phyloP scores from a whole-genome alignment of 148 eudicot genomes.

The Hydrangea macrophylla region DNA sequence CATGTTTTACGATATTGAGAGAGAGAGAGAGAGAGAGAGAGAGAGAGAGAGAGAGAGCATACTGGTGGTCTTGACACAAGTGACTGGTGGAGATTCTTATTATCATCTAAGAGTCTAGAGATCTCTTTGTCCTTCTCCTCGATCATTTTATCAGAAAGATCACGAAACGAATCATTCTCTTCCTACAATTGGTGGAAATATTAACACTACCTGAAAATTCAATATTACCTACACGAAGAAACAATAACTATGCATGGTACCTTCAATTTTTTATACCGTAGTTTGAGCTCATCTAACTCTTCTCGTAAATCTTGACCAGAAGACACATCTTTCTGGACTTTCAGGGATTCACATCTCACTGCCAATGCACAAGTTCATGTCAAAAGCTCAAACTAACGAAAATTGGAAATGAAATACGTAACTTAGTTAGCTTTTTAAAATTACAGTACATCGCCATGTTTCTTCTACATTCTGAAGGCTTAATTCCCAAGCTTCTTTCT shows the following conservation, averaged over 20 bases:
- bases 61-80: constrained; percentile 48
- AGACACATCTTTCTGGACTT: constrained; percentile 55
- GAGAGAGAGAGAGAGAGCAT: constrained; percentile 21
- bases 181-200: constrained; percentile 47
- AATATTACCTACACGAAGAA: constrained; percentile 7
- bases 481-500: constrained; percentile 73
- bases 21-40: not conserved
- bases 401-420: not conserved
- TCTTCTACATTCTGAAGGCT: constrained; percentile 77
- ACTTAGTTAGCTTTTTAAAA: constrained; percentile 7
- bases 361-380: constrained; percentile 7
- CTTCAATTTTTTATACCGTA: constrained; percentile 55
- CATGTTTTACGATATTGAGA: not conserved
- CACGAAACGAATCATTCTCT: constrained; percentile 84
- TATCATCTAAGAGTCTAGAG: constrained; percentile 69
- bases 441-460: constrained; percentile 73
- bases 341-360: constrained; percentile 76
- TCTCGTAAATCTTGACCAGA: constrained; percentile 44
- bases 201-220: constrained; percentile 11
- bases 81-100: constrained; percentile 60
- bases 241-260: constrained; percentile 30
- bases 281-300: constrained; percentile 64
- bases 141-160: constrained; percentile 94
- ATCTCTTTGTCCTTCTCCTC: constrained; percentile 96
- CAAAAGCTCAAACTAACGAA: not conserved